A percentile compares a stretch with the other conserved stretches of the same genome.
These are phyloP conservation scores for Bocquillonia castaneifolia DNA, from an alignment of 441 rosid genomes.

Conservation along the genomic window DNA sequence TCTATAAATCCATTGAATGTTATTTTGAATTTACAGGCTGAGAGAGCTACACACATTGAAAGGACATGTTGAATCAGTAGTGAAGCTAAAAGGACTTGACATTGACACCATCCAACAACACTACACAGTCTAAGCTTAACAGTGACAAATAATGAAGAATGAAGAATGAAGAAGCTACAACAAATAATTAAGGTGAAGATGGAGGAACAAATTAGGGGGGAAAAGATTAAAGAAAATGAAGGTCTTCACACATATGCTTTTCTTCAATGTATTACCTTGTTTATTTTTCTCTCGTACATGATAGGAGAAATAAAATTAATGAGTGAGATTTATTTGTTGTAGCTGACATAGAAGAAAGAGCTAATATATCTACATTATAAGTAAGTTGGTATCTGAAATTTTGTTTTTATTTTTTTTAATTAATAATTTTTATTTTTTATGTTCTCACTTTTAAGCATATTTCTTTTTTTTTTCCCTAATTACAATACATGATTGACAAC, in stretches of 20 bases:
- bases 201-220: not conserved
- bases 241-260: not conserved
- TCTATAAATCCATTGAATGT: not conserved
- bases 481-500: too few relatives aligned
- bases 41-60: slow-evolving; percentile 76
- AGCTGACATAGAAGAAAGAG: slow-evolving; percentile 1
- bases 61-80: slow-evolving; percentile 80
- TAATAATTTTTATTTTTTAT: too few relatives aligned
- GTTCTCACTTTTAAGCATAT: not conserved
- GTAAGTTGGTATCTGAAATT: not conserved
- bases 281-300: not conserved
- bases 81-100: slow-evolving; percentile 70
- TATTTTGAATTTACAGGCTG: slow-evolving; percentile 35
- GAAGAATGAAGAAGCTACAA: not conserved
- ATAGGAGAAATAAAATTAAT: not conserved
- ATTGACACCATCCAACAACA: slow-evolving; percentile 74
- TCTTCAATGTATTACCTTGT: not conserved
- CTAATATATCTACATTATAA: not conserved
- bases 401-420: not conserved
- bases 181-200: not conserved
- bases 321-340: slow-evolving; percentile 8
- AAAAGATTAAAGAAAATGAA: too few relatives aligned
- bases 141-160: not conserved
- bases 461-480: too few relatives aligned
- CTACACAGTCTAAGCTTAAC: slow-evolving; percentile 42